Percentiles rank a stretch among this genome's conserved stretches.
Conservation (phyloP, 83 land plant species). For the Diphasiastrum complanatum region DNA sequence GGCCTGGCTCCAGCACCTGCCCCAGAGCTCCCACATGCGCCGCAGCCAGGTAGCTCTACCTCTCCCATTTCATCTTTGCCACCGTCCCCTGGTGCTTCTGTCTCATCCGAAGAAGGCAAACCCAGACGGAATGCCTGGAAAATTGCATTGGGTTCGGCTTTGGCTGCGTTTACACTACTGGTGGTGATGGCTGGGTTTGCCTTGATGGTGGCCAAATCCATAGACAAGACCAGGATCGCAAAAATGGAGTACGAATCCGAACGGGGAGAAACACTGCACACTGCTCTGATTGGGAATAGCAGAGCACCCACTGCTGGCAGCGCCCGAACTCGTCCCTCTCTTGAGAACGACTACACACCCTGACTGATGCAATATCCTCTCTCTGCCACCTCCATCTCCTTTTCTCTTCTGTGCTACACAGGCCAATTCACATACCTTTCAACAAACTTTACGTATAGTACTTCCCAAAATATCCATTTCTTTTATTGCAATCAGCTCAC, state of each 20-base stretch:
- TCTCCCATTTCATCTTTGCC: background rate
- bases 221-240: constrained; percentile 20
- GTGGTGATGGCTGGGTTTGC: constrained; percentile 10
- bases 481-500: no score
- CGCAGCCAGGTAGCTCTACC: constrained; percentile 7
- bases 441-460: no score
- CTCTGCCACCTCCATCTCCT: no score
- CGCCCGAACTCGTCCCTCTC: constrained; percentile 39
- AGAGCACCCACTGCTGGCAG: constrained; percentile 43
- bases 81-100: background rate
- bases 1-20: constrained; percentile 34
- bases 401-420: no score
- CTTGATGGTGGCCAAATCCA: background rate
- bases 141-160: constrained; percentile 25
- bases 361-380: no score
- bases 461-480: no score
- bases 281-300: constrained; percentile 30
- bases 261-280: constrained; percentile 35
- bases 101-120: background rate
- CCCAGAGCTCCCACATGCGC: constrained; percentile 11
- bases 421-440: no score
- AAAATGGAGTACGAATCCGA: constrained; percentile 43
- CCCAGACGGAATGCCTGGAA: constrained; percentile 34
- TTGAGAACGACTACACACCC: constrained; percentile 34
- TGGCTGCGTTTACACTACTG: constrained; percentile 25